Conservation (phyloP, 2,329 filamentous ascomycete genomes). For the Cordyceps javanica region DNA sequence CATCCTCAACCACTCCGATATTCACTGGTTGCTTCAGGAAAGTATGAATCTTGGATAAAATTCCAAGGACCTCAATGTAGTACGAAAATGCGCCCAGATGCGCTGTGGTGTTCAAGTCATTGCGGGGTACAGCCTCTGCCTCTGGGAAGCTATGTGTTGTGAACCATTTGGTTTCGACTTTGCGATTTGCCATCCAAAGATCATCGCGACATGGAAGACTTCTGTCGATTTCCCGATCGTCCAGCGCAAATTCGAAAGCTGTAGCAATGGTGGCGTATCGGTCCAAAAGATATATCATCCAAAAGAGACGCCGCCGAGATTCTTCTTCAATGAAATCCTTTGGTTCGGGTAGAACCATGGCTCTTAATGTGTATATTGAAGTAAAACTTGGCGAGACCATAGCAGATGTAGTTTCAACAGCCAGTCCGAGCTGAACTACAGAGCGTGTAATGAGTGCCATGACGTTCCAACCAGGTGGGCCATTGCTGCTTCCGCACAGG, state of each 20-base stretch:
- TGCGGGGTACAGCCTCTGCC: conserved; percentile 45
- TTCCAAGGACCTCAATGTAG: conserved; percentile 83
- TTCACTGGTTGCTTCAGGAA: conserved; percentile 87
- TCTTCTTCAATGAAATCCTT: conserved; percentile 88
- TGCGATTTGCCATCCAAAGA: conserved; percentile 74
- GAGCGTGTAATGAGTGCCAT: conserved; percentile 83
- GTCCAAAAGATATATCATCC: conserved; percentile 90
- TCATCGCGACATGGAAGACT: conserved; percentile 83
- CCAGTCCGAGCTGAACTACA: conserved; percentile 79
- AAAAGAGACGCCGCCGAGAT: conserved; percentile 76
- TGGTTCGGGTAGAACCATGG: conserved; percentile 77
- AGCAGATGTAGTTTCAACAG: conserved; percentile 75
- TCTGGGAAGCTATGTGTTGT: conserved; percentile 41
- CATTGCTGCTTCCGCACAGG: conserved; percentile 79
- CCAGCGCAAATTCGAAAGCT: conserved; percentile 83
- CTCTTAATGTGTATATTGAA: conserved; percentile 83
- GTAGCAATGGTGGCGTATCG: conserved; percentile 86
- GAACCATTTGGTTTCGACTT: conserved; percentile 82
- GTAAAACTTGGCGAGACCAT: conserved; percentile 71
- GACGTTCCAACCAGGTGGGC: conserved; percentile 87
- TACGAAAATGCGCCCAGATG: conserved; percentile 84
- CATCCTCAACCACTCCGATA: conserved; percentile 75
- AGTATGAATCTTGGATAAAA: conserved; percentile 79
- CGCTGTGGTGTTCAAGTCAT: conserved; percentile 63
- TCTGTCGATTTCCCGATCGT: conserved; percentile 85